Base-by-base conservation (phyloP, 345 rosid species). In the Populus pruinosa region DNA sequence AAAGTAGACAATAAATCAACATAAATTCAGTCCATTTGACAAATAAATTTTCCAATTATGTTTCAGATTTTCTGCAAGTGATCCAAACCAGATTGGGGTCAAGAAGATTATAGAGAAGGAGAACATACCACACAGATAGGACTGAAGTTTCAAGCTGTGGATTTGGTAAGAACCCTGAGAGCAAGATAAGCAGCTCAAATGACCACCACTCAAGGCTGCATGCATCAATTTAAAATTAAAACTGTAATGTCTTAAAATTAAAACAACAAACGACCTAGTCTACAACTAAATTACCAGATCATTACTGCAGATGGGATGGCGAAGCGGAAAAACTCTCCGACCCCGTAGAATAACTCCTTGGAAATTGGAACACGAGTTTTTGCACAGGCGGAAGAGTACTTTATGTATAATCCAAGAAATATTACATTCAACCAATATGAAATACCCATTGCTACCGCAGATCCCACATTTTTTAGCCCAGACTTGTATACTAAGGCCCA, bases 201-300 rank as follows among this genome's bases (percentile, higher is more conserved):
- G 99, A 96, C 98, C 98, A 96, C 98, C 98, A 93, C 80, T 96
- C 96, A 4, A 93, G 91, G 88, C 98, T 96, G 86, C 85, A 79
- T 27, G 20, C 21, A 78, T 8, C 73, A 71, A 36, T 16, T 20
- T 21, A 5, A 77, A n/a, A n/a, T n/a, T n/a, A 38, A 63, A 36
- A 70, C 8, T 17, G 31, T 49, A 55, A 29, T 2, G 16, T 18
- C 43, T 71, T n/a, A 17, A 38, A 59, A 21, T 49, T 10, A 35
- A 12, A 36, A 23, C 21, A 63, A 8, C 27, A 71, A 27, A 67
- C 67, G 6, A 9, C 50, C 6, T 17, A 36, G 4, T 73, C 47
- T 4, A 29, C 44, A 35, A 20, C 11, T 55, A 38, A 31, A 63
- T 47, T 90, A 90, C 97, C 97, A 92, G 79, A 88, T 74, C 97